Conservation (phyloP, 495 filamentous ascomycete genomes). For the Entonaema liquescens region DNA sequence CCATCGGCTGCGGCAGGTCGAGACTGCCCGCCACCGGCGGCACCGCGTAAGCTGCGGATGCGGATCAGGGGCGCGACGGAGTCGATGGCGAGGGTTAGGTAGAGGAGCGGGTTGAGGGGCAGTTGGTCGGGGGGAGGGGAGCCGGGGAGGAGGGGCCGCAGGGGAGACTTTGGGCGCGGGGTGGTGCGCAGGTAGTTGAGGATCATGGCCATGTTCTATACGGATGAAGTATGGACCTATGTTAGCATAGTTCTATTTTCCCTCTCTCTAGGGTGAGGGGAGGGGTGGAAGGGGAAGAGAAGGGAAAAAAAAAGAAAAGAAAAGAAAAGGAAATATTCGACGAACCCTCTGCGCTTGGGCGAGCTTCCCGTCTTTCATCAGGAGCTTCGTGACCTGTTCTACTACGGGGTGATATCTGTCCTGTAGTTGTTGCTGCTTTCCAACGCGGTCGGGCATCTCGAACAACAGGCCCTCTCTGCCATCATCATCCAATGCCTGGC, state of each 20-base stretch:
- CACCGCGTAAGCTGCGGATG: conserved; percentile 75
- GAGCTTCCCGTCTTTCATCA: conserved; percentile 92
- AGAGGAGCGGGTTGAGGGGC: conserved; percentile 77
- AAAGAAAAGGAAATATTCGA: conserved; percentile 9
- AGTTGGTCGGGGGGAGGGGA: conserved; percentile 76
- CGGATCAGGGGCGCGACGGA: conserved; percentile 91
- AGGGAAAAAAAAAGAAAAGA: conserved; percentile 9
- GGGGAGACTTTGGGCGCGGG: conserved; percentile 73
- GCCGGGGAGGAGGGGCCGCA: conserved; percentile 74
- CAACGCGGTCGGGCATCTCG: conserved; percentile 70
- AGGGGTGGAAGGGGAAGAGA: too few relatives aligned
- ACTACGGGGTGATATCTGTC: conserved; percentile 83
- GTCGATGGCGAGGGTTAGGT: conserved; percentile 90
- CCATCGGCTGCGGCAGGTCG: conserved; percentile 81
- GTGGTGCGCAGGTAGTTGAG: conserved; percentile 85
- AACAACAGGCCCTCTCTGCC: conserved; percentile 73
- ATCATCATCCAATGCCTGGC: conserved; percentile 17
- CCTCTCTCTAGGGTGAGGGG: too few relatives aligned
- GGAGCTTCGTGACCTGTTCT: conserved; percentile 82
- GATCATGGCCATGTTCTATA: conserved; percentile 83
- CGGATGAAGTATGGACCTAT: neutral
- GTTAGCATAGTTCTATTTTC: neutral
- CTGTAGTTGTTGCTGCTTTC: conserved; percentile 69
- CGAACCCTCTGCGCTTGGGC: conserved; percentile 81
- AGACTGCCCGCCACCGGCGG: conserved; percentile 86